Conservation (phyloP, 352 stramenopile species). For the Phytopythium oedochilum region DNA sequence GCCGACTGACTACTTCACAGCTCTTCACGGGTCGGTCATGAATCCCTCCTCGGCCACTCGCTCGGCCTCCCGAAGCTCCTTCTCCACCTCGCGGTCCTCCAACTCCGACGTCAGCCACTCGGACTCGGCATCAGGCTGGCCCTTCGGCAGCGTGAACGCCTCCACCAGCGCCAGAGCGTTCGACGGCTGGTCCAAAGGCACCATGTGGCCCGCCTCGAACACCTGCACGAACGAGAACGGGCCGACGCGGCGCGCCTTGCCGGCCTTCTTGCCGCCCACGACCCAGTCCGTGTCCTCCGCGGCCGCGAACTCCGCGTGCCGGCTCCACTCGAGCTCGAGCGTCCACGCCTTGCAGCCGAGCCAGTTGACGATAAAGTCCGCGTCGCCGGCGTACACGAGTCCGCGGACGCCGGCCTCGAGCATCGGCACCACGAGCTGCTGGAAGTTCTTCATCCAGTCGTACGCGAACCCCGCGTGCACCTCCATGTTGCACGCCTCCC, state of each 20-base stretch:
- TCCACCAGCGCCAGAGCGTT: slow-evolving; percentile 94
- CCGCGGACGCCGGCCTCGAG: slow-evolving; percentile 88
- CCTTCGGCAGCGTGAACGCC: slow-evolving; percentile 68
- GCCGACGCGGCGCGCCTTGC: slow-evolving; percentile 52
- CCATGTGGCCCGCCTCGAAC: slow-evolving; percentile 95
- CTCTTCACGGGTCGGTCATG: slow-evolving; percentile 20
- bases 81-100: slow-evolving; percentile 14
- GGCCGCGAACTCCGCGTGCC: slow-evolving; percentile 44
- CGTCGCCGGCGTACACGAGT: slow-evolving; percentile 96
- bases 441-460: slow-evolving; percentile 98
- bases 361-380: slow-evolving; percentile 98
- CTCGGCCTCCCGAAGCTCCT: slow-evolving; percentile 2
- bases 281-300: slow-evolving; percentile 55
- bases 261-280: slow-evolving; percentile 53
- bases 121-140: slow-evolving; percentile 17
- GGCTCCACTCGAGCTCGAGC: slow-evolving; percentile 90
- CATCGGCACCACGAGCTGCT: slow-evolving; percentile 88
- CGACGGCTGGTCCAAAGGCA: slow-evolving; percentile 92
- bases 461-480: slow-evolving; percentile 91
- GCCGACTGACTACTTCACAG: too few species aligned
- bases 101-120: slow-evolving; percentile 12
- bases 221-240: slow-evolving; percentile 94
- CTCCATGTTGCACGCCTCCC: slow-evolving; percentile 94
- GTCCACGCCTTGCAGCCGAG: slow-evolving; percentile 96
- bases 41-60: slow-evolving; percentile 28